Evolutionary conservation across 805 yeast species (phyloP), one percentile per base, ranked within the genome.

Genomic region (Kodamaea fukazawae): DNA sequence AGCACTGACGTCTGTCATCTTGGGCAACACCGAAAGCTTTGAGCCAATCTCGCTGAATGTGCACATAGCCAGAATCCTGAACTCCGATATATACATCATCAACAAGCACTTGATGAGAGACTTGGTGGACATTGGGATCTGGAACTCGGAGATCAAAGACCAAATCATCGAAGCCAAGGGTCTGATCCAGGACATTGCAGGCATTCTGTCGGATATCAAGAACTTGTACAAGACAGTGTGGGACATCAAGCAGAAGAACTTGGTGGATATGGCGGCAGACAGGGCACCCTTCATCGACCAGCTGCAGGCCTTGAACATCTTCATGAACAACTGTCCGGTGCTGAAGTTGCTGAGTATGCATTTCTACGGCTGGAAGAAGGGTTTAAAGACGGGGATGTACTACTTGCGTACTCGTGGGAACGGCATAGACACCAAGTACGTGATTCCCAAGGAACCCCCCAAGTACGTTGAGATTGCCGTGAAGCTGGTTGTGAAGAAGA

Each of bases 21-120:
- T 91, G 38, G 98, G 97, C 29, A 87, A 77, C 70, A 90, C 81
- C 53, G 98, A 91, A 67, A 90, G 97, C 65, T 91, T 91, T 61
- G 99, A 91, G 63, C 98, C 99, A 9, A 80, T 81, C 60, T 90
- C 99, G 6, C 88, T 96, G 14, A 91, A 91, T 65, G 80, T 91
- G 54, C 91, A 89, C 65, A 79, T 86, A 32, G 79, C 98, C 53
- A 79, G 98, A 57, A 96, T 89, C 4, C 67, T 88, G 7, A 85
- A 96, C 14, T 98, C 97, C 34, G 98, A 91, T 59, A 88, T 79
- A 69, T 97, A 90, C 70, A 77, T 91, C 41, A 96, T 90, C 40
- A 91, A 91, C 66, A 86, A 84, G 51, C 88, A 86, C 67, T 67
- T 91, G 55, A 67, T 91, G 47, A 78, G 81, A 55, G 98, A 91